Percentiles rank a stretch among this genome's conserved stretches.
phyloP scores from a whole-genome alignment of 2,329 filamentous ascomycete genomes.

The Chalara sp. region DNA sequence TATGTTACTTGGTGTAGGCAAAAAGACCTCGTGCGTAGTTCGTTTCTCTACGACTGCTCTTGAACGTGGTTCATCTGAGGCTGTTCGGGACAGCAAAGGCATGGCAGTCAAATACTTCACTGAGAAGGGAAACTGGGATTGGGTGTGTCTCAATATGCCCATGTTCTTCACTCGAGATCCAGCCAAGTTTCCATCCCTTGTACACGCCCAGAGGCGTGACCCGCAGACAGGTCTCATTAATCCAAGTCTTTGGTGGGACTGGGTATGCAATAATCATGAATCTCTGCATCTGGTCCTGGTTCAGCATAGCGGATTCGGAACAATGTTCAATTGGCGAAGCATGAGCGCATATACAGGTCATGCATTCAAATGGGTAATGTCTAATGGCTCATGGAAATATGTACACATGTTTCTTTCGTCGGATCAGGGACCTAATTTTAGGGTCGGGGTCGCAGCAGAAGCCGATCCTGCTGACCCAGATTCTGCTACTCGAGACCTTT shows the following conservation, averaged over 20 bases:
- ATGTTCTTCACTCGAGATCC: conserved; percentile 73
- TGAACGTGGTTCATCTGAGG: conserved; percentile 61
- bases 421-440: conserved; percentile 53
- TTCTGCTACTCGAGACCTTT: conserved; percentile 56
- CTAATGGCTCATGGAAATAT: conserved; percentile 60
- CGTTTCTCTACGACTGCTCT: conserved; percentile 69
- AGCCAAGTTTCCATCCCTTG: conserved; percentile 68
- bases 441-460: conserved; percentile 50
- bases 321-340: conserved; percentile 56
- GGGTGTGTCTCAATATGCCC: conserved; percentile 71
- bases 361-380: conserved; percentile 60
- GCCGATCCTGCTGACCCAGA: conserved; percentile 51
- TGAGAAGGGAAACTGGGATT: conserved; percentile 64
- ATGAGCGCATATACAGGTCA: conserved; percentile 65
- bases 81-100: conserved; percentile 59
- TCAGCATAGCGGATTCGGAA: conserved; percentile 60
- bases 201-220: conserved; percentile 72
- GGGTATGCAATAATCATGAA: conserved; percentile 54
- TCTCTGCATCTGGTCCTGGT: conserved; percentile 57
- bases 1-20: conserved; percentile 49
- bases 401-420: conserved; percentile 59
- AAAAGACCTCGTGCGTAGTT: conserved; percentile 59
- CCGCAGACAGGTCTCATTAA: conserved; percentile 65
- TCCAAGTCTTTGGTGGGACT: conserved; percentile 41
- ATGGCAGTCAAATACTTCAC: conserved; percentile 68